Base-by-base conservation (phyloP, 2,329 filamentous ascomycete species). In the Cladosporium oxysporum region DNA sequence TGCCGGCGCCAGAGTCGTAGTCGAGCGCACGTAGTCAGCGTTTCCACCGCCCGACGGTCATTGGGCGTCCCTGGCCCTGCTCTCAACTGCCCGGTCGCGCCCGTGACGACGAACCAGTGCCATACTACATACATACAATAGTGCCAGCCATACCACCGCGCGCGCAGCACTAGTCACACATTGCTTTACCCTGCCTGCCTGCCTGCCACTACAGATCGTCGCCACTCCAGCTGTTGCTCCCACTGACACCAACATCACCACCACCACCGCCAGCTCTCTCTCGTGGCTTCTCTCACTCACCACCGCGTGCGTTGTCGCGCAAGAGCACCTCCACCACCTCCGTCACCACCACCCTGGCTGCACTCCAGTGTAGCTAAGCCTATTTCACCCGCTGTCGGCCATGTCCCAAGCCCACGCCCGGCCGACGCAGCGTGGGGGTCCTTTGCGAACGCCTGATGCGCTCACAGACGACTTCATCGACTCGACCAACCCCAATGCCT, bases 401-500 rank as follows among this genome's bases (percentile, higher is more conserved):
- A 65, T 65, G 63, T 60, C 57, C 55, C 63, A 65, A 60, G 58
- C 63, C 63, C 55, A 59, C 55, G 63, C 44, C 63, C 63, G 58
- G 63, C 61, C 52, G 66, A 66, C 68, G 65, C 63, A 69, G 69
- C 67, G 71, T 69, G 61, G 69, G 69, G 69, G 68, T 55, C 60
- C 65, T 63, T 65, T 67, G 58, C 66, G 63, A 60, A 55, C 63
- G 49, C 64, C 66, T 29, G 67, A 68, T 64, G 66, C 69, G 52
- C 62, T 67, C 66, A 66, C 69, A 37, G 71, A 73, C 70, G 70
- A 72, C 66, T 68, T 68, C 49, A 65, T 70, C 59, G 66, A 68
- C 67, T 53, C 66, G 33, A 53, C 64, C 60, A 41, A 64, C 60
- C 65, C 66, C 66, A 67, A 65, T 66, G 69, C 61, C 63, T 70